Conservation (phyloP, 495 filamentous ascomycete genomes). For the Peziza echinospora region DNA sequence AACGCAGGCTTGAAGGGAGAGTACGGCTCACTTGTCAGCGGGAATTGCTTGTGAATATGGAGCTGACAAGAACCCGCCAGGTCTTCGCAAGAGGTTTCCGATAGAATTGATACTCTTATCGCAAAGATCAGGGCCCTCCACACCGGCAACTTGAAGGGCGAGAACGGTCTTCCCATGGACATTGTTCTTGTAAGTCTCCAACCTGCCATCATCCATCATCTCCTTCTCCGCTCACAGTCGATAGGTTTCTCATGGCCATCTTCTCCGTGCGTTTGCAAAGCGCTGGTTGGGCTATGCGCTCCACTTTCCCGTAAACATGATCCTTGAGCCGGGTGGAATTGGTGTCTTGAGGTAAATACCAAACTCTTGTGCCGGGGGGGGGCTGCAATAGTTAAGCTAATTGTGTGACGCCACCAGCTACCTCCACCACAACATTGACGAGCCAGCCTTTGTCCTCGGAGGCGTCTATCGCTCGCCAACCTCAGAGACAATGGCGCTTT, state of each 20-base stretch:
- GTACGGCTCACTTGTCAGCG: conserved; percentile 31
- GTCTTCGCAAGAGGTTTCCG: no score
- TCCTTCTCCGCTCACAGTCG: neutral
- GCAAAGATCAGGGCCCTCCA: conserved; percentile 45
- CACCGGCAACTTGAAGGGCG: conserved; percentile 27
- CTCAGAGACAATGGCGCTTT: neutral
- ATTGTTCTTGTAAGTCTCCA: no score
- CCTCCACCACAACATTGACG: conserved; percentile 43
- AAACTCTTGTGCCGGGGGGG: neutral
- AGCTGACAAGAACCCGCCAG: no score
- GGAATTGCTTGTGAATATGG: no score
- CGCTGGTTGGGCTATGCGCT: conserved; percentile 57
- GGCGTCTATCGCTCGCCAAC: conserved; percentile 18
- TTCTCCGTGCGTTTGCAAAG: conserved; percentile 75
- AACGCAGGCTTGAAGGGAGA: conserved; percentile 14
- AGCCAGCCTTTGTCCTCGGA: conserved; percentile 46
- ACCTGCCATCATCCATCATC: no score
- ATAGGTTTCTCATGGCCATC: conserved; percentile 49
- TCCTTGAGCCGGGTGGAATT: conserved; percentile 68
- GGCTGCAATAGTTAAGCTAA: conserved; percentile 2
- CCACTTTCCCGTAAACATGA: conserved; percentile 39
- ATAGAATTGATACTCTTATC: conserved; percentile 54
- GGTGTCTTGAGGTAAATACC: conserved; percentile 46
- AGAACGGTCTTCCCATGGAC: conserved; percentile 19
- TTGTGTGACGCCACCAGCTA: conserved; percentile 28